phyloP scores from a whole-genome alignment of 371 early-diverging fungal genomes.

The Mucor velutinosus region DNA sequence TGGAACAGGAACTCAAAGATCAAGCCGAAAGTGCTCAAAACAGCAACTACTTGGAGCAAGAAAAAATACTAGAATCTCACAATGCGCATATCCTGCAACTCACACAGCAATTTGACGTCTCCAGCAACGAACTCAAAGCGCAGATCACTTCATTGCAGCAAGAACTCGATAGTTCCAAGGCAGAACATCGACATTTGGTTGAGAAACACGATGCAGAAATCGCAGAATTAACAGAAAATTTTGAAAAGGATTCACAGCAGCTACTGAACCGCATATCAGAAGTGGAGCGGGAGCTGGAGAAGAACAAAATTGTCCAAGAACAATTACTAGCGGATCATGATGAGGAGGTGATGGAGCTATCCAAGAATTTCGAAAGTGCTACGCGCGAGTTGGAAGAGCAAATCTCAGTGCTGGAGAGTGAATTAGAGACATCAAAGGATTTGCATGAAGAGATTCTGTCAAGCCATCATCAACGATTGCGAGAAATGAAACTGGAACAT shows the following conservation, averaged over 20 bases:
- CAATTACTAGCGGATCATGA: not conserved
- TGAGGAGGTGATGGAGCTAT: slow-evolving; percentile 6
- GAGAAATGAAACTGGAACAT: not conserved
- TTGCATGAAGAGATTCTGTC: slow-evolving; percentile 1
- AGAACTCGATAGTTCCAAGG: not conserved
- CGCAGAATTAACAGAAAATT: not conserved
- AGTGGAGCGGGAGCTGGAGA: not conserved
- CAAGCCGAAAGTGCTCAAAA: not conserved
- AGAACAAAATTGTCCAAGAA: not conserved
- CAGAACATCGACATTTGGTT: not conserved
- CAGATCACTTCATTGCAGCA: not conserved
- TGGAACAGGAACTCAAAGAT: slow-evolving; percentile 3
- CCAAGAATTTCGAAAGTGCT: slow-evolving; percentile 13
- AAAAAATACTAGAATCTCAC: not conserved
- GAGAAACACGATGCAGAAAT: not conserved
- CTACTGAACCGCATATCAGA: not conserved
- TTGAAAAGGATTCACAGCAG: not conserved
- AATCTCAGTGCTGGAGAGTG: slow-evolving; percentile 2
- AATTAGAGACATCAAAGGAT: not conserved
- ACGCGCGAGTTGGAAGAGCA: slow-evolving; percentile 21
- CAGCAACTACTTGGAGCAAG: not conserved
- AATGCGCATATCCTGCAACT: not conserved
- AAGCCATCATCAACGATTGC: not conserved
- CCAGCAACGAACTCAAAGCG: not conserved
- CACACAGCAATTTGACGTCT: not conserved